phyloP scores from a whole-genome alignment of 352 stramenopile genomes.

The Globisporangium lucens region DNA sequence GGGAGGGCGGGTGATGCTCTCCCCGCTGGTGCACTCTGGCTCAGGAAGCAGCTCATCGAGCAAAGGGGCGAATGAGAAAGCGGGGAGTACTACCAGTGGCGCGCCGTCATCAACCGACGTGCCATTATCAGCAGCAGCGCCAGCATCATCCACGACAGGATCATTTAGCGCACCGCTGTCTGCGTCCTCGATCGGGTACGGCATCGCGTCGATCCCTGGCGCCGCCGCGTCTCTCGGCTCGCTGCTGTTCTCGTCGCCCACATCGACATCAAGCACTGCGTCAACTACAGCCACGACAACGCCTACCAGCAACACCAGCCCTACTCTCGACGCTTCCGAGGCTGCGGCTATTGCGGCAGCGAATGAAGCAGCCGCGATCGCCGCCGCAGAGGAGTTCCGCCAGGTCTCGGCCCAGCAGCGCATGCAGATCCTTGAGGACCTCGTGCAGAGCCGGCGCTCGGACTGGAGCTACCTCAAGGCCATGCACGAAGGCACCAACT shows the following conservation, averaged over 20 bases:
- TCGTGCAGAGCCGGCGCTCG: constrained; percentile 64
- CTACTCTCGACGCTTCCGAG: constrained; percentile 14
- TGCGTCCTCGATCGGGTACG: constrained; percentile 12
- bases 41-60: constrained; percentile 10
- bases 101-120: background rate
- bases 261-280: constrained; percentile 18
- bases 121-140: constrained; percentile 1
- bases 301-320: background rate
- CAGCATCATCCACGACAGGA: constrained; percentile 6
- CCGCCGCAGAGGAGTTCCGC: constrained; percentile 35
- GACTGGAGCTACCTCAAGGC: constrained; percentile 82
- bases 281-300: constrained; percentile 8
- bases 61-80: constrained; percentile 7
- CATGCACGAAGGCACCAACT: constrained; percentile 77
- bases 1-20: constrained; percentile 50
- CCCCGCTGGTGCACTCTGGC: constrained; percentile 28
- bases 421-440: constrained; percentile 67
- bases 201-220: constrained; percentile 27
- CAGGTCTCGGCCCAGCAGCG: constrained; percentile 64
- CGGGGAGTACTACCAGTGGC: background rate
- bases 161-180: constrained; percentile 25
- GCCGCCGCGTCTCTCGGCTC: constrained; percentile 32
- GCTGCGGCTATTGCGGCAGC: constrained; percentile 10
- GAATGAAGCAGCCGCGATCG: constrained; percentile 13
- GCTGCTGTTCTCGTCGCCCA: constrained; percentile 35